Base-by-base conservation (phyloP, 1,284 basidiomycete genomes). In the Apiotrichum domesticum region DNA sequence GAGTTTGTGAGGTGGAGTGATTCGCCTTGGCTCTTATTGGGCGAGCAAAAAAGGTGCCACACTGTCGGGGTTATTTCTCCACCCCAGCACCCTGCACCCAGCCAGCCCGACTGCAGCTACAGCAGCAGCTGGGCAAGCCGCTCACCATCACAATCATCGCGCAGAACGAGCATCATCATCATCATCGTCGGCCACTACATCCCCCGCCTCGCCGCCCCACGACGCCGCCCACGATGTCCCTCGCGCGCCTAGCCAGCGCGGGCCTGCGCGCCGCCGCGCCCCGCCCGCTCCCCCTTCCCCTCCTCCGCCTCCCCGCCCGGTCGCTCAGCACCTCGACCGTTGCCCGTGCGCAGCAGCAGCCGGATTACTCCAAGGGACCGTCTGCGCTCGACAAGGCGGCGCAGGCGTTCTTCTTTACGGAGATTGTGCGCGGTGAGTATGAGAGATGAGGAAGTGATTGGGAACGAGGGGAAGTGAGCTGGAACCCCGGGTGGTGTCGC, bases 361-460 rank as follows among this genome's bases (percentile, higher is more conserved):
- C 64, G 13, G 79, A 79, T 63, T 77, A 77, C 63, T 66, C 64
- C 40, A 79, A 80, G 51, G 93, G 92, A 1, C 90, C 89, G 15
- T 86, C 86, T 71, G 90, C 94, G 39, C 80, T 97, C 52, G 91
- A 98, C 81, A 98, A 98, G 79, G 94, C 95, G 43, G 87, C 89
- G 47, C 88, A 95, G 76, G 74, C 97, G 51, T 98, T 98, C 83
- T 98, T 99, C 84, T 93, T 99, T 77, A 98, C 95, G 59, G 96
- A 99, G 79, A 97, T 98, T 68, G 79, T 95, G 65, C 82, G 95
- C 80, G 94, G 94, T 92, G 70, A 64, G 82, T 75, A 37, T 35
- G 13, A 21, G 29, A 29, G 29, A 29, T 29, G 29, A 29, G 29
- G 29, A 29, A 29, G 29, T 29, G 29, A 29, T 29, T 29, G 29